A percentile compares a stretch with the other conserved stretches of the same genome.
phyloP scores from a whole-genome alignment of 202 grass and related monocot species.

The Schoenoplectus tabernaemontani region DNA sequence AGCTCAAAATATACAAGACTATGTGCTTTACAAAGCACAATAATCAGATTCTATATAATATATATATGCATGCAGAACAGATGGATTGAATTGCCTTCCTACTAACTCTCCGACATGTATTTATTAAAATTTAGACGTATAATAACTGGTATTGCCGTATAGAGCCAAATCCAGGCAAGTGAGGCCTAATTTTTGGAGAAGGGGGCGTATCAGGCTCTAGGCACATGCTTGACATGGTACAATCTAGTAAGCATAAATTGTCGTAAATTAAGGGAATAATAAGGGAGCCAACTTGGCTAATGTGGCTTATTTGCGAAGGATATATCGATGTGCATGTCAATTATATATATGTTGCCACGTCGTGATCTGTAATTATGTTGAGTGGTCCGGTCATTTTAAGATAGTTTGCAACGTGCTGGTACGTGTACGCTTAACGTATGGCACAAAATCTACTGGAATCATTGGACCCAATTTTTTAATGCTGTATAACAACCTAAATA shows the following conservation, averaged over 20 bases:
- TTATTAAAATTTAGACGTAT: not conserved
- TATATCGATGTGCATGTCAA: no score
- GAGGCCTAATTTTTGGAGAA: not conserved
- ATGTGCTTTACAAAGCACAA: no score
- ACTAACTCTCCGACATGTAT: constrained; percentile 7
- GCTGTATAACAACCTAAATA: no score
- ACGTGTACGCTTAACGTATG: constrained; percentile 1
- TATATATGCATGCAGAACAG: not conserved
- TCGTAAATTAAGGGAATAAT: no score
- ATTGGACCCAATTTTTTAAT: no score
- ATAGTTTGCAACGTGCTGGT: constrained; percentile 20
- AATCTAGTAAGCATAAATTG: no score
- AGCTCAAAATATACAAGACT: no score
- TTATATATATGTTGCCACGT: constrained; percentile 19
- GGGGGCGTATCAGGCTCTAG: not conserved
- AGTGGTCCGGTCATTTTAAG: constrained; percentile 15
- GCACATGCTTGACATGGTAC: constrained; percentile 7
- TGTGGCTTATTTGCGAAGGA: not conserved
- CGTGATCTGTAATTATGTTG: constrained; percentile 12
- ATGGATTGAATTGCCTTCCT: no score
- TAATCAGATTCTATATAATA: no score
- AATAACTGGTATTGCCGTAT: not conserved
- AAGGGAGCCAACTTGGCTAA: constrained; percentile 16
- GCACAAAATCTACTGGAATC: no score
- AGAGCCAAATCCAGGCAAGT: not conserved